These are phyloP conservation scores for Galerina marginata DNA, from an alignment of 768 basidiomycete species.

Conservation along the genomic window DNA sequence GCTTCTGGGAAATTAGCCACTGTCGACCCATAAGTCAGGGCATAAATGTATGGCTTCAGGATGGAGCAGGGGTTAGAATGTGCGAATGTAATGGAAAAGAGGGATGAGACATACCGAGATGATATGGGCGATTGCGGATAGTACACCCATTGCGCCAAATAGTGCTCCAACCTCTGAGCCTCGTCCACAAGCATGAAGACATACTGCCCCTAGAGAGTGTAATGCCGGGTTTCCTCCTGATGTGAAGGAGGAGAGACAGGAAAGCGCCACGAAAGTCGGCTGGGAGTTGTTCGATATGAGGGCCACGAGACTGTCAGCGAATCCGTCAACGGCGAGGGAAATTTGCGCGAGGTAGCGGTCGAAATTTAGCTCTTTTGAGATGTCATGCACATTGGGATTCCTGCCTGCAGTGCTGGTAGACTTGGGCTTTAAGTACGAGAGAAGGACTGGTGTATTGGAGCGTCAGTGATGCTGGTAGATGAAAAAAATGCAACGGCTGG, in stretches of 20 bases:
- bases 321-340: slow-evolving; percentile 71
- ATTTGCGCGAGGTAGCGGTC: slow-evolving; percentile 69
- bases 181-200: slow-evolving; percentile 57
- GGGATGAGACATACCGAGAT: slow-evolving; percentile 48
- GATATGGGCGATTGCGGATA: slow-evolving; percentile 69
- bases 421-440: slow-evolving; percentile 65
- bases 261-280: slow-evolving; percentile 59
- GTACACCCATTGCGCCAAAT: slow-evolving; percentile 74
- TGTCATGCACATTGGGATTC: slow-evolving; percentile 43
- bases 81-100: not conserved
- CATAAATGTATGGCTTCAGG: slow-evolving; percentile 69
- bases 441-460: slow-evolving; percentile 49
- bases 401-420: slow-evolving; percentile 29
- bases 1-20: slow-evolving; percentile 70
- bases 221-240: slow-evolving; percentile 71
- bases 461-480: not conserved
- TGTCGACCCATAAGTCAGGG: slow-evolving; percentile 65
- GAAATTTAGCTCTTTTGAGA: slow-evolving; percentile 67
- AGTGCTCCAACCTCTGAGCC: slow-evolving; percentile 60
- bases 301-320: slow-evolving; percentile 67
- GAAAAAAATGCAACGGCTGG: not conserved
- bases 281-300: slow-evolving; percentile 56
- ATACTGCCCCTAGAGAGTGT: slow-evolving; percentile 75
- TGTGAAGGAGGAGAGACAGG: slow-evolving; percentile 67
- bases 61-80: not conserved